Base-by-base conservation (phyloP, 2,329 filamentous ascomycete genomes). In the Aureobasidium namibiae region DNA sequence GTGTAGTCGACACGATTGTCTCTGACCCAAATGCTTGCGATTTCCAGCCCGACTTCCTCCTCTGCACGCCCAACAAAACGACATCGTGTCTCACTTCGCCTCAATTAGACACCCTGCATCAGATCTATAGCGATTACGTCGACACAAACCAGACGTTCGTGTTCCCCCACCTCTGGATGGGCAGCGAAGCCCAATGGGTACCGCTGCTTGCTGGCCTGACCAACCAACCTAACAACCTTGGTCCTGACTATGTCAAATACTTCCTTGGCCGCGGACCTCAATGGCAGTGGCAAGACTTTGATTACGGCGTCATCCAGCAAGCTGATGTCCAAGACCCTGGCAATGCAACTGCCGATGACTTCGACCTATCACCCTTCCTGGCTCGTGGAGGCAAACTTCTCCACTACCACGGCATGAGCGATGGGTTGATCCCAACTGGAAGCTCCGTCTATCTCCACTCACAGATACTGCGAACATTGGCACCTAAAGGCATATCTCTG, bases 401-500 rank as follows among this genome's bases (percentile, higher is more conserved):
- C 42, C 71, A 65, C 21, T 76, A 74, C 61, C 75, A 81, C 41
- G 74, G 78, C 13, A 74, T 80, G 41, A 64, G 67, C 7, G 75
- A 77, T 62, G 71, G 64, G 1, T 65, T 73, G 8, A 85, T 84
- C 57, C 75, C 79, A 14, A 77, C 77, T 0, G 75, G 76, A 0
- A 75, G 78, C 21, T 78, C 76, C 2, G 74, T 78, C 10, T 80
- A 80, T 66, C 85, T 75, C 65, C 80, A 81, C 67, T 71, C 75
- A 18, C 72, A 76, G 16, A 74, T 81, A 1, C 49, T 66, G n/a
- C 67, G 67, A 7, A 68, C 68, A 0, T 60, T 77, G 24, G 60
- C 67, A n/a, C 69, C 72, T 0, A 61, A 64, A 13, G 72, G 70
- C 21, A 65, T 73, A 31, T 63, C 73, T 3, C 61, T 76, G 1